Evolutionary conservation across 306 rosid genomes (phyloP), one percentile per base, ranked within the genome.

Genomic region (Geum urbanum): DNA sequence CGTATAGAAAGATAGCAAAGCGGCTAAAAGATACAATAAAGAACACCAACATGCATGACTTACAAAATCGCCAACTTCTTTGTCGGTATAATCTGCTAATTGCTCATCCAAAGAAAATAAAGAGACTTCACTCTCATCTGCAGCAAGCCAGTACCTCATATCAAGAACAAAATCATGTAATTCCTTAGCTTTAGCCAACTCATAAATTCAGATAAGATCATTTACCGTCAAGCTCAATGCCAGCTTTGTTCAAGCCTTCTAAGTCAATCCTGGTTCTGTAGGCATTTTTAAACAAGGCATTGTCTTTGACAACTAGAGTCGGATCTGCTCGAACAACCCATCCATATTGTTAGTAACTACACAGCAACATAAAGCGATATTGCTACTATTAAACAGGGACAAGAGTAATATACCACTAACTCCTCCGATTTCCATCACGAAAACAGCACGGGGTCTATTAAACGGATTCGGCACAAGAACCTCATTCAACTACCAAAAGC

Each of bases 391-490:
- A 60, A 43, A 14, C 50, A 67, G 59, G 60, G 46, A 35, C 60
- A 63, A 62, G 71, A 70, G 47, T 66, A 79, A 48, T 2, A 80
- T 72, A 94, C 99, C 99, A 75, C 77, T 59, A 76, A 76, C 50
- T 84, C 92, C 97, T 80, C 70, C 69, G 69, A 95, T 80, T 84
- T 91, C 92, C 71, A 95, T 89, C 79, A 83, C 74, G 66, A 91
- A 82, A 70, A 89, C 97, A 49, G 95, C 88, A 37, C 81, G 88
- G 20, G 99, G 99, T 81, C 96, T 88, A 22, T 83, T 77, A 85
- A 95, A 91, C 8, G 99, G 99, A 88, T 95, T 89, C 47, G 99
- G 99, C 67, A 35, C 55, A 55, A 95, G 85, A 76, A 95, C 69
- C 57, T 80, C 91, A 83, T 91, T 89, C 84, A 95, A 84, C 99